Evolutionary conservation across 164 flowering plant species (phyloP).

Genomic region (Platanus orientalis): DNA sequence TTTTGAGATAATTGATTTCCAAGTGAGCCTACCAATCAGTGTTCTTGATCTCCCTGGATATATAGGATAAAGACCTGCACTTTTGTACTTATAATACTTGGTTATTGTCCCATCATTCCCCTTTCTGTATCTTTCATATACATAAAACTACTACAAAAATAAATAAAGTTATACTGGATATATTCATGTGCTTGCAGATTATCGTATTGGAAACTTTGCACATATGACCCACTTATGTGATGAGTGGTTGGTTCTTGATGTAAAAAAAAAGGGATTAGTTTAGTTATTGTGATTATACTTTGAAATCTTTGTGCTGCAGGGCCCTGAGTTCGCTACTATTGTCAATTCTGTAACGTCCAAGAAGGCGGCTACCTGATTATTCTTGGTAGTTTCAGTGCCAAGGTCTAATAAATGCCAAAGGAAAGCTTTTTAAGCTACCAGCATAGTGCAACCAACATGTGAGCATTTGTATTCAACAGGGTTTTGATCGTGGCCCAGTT

Average conservation of each 20-base stretch:
- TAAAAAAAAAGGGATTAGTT: background rate
- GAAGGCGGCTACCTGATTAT: slow-evolving; percentile 77
- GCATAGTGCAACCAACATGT: slow-evolving; percentile 3
- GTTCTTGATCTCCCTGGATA: no score
- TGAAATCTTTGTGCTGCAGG: slow-evolving; percentile 39
- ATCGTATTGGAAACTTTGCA: no score
- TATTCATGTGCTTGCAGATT: background rate
- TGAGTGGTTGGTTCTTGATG: background rate
- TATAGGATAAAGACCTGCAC: no score
- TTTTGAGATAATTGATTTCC: no score
- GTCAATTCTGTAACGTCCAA: slow-evolving; percentile 87
- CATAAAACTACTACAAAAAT: no score
- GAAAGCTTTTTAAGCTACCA: background rate
- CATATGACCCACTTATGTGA: no score
- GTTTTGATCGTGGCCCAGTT: slow-evolving; percentile 20
- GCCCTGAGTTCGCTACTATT: slow-evolving; percentile 88
- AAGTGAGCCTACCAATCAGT: no score
- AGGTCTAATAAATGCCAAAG: slow-evolving; percentile 16
- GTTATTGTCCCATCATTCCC: no score
- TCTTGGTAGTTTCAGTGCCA: background rate
- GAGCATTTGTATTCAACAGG: slow-evolving; percentile 10
- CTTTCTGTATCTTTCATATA: no score
- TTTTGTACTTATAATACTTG: no score
- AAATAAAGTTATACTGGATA: no score
- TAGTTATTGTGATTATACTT: background rate